Percentiles rank a stretch among this genome's conserved stretches.
phyloP scores from a whole-genome alignment of 352 stramenopile genomes.

The Thalassiosira sp. region DNA sequence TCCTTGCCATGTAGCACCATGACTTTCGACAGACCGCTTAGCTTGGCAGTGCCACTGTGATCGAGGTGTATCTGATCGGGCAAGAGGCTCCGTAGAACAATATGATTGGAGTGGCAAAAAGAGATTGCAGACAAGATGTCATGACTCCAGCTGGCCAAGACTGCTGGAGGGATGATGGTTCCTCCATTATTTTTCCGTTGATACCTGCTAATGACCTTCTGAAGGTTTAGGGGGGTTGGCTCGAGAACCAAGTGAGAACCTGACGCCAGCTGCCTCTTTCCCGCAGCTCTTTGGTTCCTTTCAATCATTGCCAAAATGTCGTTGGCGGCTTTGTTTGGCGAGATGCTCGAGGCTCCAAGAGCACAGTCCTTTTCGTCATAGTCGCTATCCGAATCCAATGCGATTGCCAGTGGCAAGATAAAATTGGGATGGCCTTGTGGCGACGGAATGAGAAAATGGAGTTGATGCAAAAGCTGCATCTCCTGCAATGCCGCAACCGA shows the following conservation, averaged over 20 bases:
- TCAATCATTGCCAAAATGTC: slow-evolving; percentile 79
- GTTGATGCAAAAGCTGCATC: slow-evolving; percentile 77
- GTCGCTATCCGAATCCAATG: slow-evolving; percentile 42
- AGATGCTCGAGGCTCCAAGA: slow-evolving; percentile 23
- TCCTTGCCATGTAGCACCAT: slow-evolving; percentile 66
- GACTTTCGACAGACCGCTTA: slow-evolving; percentile 72
- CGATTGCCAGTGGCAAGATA: slow-evolving; percentile 76
- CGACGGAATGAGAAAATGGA: slow-evolving; percentile 78
- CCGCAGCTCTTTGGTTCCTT: slow-evolving; percentile 65
- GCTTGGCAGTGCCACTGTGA: slow-evolving; percentile 73
- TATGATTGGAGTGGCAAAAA: slow-evolving; percentile 80
- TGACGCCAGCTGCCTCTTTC: slow-evolving; percentile 53
- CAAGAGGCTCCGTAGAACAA: slow-evolving; percentile 74
- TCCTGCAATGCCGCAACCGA: slow-evolving; percentile 79
- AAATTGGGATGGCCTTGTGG: slow-evolving; percentile 83
- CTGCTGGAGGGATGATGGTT: slow-evolving; percentile 49
- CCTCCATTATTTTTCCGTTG: slow-evolving; percentile 55
- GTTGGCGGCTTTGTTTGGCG: slow-evolving; percentile 46
- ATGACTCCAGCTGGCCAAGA: slow-evolving; percentile 77
- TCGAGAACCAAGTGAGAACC: slow-evolving; percentile 76
- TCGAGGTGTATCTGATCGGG: slow-evolving; percentile 80
- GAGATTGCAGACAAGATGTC: slow-evolving; percentile 78
- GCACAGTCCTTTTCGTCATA: slow-evolving; percentile 34
- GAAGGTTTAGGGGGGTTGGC: slow-evolving; percentile 75
- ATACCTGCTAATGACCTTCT: slow-evolving; percentile 68